Evolutionary conservation across 352 stramenopile genomes (phyloP).

Genomic region (Phytophthora idaei): DNA sequence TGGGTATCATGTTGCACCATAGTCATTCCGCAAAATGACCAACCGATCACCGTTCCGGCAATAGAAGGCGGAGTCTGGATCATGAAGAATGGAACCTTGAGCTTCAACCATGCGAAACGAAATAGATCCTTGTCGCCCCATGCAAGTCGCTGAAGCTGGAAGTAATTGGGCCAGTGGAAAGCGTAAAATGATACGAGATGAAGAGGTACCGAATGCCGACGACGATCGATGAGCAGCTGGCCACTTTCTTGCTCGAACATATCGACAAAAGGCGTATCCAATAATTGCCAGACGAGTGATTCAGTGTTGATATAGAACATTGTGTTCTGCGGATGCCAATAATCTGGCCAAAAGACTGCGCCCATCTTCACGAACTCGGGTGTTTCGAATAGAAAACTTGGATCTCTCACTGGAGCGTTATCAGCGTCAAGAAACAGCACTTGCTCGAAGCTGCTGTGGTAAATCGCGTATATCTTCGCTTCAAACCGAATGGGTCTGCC

Average conservation of each 20-base stretch:
- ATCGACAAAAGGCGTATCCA: slow-evolving; percentile 60
- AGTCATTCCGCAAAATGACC: slow-evolving; percentile 65
- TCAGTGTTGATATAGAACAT: slow-evolving; percentile 62
- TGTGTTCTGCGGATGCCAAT: slow-evolving; percentile 63
- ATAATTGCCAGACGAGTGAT: slow-evolving; percentile 63
- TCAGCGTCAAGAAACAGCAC: slow-evolving; percentile 73
- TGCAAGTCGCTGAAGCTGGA: slow-evolving; percentile 50
- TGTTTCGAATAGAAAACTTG: slow-evolving; percentile 59
- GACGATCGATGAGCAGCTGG: slow-evolving; percentile 61
- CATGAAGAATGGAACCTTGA: slow-evolving; percentile 59
- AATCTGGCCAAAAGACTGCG: slow-evolving; percentile 75
- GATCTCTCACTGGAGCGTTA: slow-evolving; percentile 61
- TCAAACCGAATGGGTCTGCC: slow-evolving; percentile 30
- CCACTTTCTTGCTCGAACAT: slow-evolving; percentile 81
- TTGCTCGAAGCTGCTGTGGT: slow-evolving; percentile 57
- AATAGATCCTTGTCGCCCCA: slow-evolving; percentile 81
- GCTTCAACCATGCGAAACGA: slow-evolving; percentile 71
- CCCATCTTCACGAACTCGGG: slow-evolving; percentile 46
- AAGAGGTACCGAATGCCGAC: slow-evolving; percentile 36
- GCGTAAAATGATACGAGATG: slow-evolving; percentile 60
- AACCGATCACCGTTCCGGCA: slow-evolving; percentile 30
- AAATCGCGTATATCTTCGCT: slow-evolving; percentile 65
- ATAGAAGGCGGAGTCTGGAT: slow-evolving; percentile 44
- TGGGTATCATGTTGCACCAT: slow-evolving; percentile 64
- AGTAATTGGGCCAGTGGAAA: slow-evolving; percentile 55